Evolutionary conservation across 2,329 filamentous ascomycete species (phyloP).

Genomic region (Phialocephala subalpina): DNA sequence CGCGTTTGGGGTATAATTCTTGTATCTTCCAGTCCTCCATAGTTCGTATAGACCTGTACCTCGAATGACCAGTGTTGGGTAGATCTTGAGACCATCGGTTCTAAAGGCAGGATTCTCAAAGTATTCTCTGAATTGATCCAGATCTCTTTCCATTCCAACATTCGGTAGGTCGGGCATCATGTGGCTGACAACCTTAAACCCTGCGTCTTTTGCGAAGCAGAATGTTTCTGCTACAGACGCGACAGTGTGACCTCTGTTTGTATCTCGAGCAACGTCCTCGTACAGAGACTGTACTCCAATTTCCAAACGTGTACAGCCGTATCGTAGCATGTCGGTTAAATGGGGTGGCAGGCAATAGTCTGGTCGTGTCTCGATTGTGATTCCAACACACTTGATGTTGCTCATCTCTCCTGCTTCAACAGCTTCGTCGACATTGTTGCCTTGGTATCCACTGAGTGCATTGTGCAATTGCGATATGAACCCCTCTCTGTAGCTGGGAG

Average conservation of each 20-base stretch:
- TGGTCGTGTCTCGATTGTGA: conserved; percentile 96
- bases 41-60: conserved; percentile 96
- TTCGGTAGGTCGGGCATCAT: conserved; percentile 99
- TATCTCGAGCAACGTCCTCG: conserved; percentile 97
- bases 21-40: conserved; percentile 95
- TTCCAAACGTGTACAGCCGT: conserved; percentile 93
- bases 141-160: conserved; percentile 96
- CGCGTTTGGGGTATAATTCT: conserved; percentile 98
- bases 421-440: conserved; percentile 92
- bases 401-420: conserved; percentile 96
- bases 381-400: conserved; percentile 96
- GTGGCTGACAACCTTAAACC: conserved; percentile 98
- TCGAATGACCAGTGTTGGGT: conserved; percentile 95
- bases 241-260: conserved; percentile 95
- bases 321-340: conserved; percentile 94
- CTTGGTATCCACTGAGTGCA: conserved; percentile 94
- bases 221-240: conserved; percentile 96
- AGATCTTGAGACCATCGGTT: conserved; percentile 97
- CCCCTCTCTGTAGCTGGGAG: conserved; percentile 86
- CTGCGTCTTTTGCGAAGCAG: conserved; percentile 95
- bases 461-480: conserved; percentile 98
- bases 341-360: conserved; percentile 98
- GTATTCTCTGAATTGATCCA: conserved; percentile 97
- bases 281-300: conserved; percentile 97
- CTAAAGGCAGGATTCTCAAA: conserved; percentile 96